phyloP scores from a whole-genome alignment of 371 early-diverging fungal genomes.

The Umbelopsis sp. region DNA sequence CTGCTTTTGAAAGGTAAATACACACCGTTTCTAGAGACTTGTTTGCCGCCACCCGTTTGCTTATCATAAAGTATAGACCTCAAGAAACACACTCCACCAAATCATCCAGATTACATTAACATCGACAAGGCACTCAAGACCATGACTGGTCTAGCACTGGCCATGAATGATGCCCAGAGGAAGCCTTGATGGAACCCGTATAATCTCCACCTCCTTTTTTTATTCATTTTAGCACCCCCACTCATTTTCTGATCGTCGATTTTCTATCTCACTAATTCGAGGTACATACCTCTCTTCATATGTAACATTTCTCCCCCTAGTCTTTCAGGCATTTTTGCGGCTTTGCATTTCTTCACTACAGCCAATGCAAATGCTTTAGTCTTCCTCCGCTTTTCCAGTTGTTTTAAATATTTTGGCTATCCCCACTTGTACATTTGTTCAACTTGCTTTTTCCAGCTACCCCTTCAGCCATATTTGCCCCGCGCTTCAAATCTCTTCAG shows the following conservation, averaged over 20 bases:
- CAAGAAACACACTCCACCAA: constrained; percentile 41
- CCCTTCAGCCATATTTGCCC: no score
- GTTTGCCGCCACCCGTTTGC: background rate
- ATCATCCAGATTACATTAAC: constrained; percentile 41
- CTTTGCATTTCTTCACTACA: no score
- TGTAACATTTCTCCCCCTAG: no score
- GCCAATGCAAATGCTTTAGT: no score
- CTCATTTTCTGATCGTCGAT: background rate
- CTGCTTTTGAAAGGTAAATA: constrained; percentile 37
- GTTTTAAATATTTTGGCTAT: background rate
- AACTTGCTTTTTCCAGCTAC: background rate
- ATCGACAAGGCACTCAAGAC: constrained; percentile 36
- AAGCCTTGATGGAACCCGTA: constrained; percentile 11
- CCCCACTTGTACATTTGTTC: constrained; percentile 12
- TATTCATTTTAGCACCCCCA: background rate
- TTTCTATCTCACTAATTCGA: no score
- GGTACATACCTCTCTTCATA: no score
- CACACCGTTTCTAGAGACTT: background rate
- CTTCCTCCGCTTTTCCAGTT: background rate
- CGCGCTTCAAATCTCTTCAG: background rate
- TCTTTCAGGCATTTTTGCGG: no score
- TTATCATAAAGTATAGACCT: constrained; percentile 33
- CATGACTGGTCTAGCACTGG: constrained; percentile 38
- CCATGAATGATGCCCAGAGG: constrained; percentile 49
- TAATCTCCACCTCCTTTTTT: background rate